Percentiles rank a stretch among this genome's conserved stretches.
Evolutionary conservation across 148 eudicot species (phyloP).

Genomic region (Rhododendron henanense): DNA sequence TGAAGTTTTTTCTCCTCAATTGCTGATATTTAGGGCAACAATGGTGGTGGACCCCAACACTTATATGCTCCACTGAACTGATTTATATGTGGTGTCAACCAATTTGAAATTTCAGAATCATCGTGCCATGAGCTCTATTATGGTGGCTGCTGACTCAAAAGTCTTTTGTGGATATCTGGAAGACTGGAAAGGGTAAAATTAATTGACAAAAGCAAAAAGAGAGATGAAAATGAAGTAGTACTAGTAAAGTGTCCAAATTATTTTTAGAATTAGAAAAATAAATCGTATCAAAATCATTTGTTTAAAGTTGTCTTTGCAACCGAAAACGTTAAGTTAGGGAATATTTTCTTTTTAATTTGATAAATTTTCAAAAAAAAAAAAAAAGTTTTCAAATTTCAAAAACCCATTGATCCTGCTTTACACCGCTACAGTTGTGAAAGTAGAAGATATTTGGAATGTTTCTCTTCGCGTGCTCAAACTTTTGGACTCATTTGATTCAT

Average conservation of each 20-base stretch:
- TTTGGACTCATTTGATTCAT: not conserved
- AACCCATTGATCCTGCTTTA: not conserved
- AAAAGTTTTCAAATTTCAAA: not conserved
- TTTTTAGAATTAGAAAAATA: no score
- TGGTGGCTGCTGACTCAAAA: constrained; percentile 5
- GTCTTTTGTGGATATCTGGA: not conserved
- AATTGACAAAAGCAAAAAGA: not conserved
- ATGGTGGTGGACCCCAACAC: not conserved
- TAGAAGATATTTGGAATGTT: not conserved
- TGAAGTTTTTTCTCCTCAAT: not conserved
- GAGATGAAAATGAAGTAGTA: not conserved
- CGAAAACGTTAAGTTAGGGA: not conserved
- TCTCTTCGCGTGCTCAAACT: not conserved
- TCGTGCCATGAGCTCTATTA: not conserved
- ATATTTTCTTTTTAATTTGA: not conserved
- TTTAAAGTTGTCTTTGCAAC: not conserved
- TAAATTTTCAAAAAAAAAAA: not conserved
- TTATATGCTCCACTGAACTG: not conserved
- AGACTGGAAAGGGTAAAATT: not conserved
- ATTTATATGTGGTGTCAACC: not conserved
- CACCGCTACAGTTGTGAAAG: no score
- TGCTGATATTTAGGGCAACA: not conserved
- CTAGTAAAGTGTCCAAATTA: not conserved
- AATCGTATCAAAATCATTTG: not conserved
- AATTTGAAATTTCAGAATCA: not conserved